Evolutionary conservation across 306 rosid species (phyloP).

Genomic region (Inga oerstediana): DNA sequence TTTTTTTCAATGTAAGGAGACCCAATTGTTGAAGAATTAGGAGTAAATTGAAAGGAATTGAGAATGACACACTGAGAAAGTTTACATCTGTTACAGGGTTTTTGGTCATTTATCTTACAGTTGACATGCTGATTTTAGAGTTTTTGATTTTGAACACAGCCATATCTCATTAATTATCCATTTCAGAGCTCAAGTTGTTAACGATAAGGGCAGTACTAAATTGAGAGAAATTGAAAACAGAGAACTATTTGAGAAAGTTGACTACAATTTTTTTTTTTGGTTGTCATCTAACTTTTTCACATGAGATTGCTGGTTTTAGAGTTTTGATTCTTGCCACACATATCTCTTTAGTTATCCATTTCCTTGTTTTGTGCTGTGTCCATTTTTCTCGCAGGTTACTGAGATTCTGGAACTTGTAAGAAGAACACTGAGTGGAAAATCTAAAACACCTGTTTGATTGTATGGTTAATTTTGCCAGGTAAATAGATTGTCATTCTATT

Average conservation of each 20-base stretch:
- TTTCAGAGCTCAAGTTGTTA: background rate
- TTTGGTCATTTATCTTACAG: background rate
- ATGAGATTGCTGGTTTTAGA: background rate
- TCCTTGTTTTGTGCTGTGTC: background rate
- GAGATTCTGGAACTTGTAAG: conserved; percentile 80
- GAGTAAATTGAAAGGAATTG: background rate
- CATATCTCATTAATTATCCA: background rate
- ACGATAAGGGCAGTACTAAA: background rate
- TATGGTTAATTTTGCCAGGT: conserved; percentile 40
- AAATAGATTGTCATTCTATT: conserved; percentile 24
- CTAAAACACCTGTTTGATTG: conserved; percentile 46
- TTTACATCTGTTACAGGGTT: background rate
- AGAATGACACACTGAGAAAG: background rate
- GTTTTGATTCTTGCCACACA: background rate
- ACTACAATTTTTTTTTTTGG: background rate
- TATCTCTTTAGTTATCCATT: background rate
- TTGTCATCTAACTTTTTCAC: background rate
- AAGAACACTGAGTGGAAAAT: conserved; percentile 62
- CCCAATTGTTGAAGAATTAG: background rate
- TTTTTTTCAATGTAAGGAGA: background rate
- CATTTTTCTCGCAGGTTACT: conserved; percentile 55
- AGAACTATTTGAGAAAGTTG: background rate
- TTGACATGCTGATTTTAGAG: background rate
- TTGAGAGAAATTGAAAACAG: background rate
- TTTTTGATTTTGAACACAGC: background rate